Evolutionary conservation across 352 stramenopile species (phyloP).

Genomic region (Phytophthora uliginosa): DNA sequence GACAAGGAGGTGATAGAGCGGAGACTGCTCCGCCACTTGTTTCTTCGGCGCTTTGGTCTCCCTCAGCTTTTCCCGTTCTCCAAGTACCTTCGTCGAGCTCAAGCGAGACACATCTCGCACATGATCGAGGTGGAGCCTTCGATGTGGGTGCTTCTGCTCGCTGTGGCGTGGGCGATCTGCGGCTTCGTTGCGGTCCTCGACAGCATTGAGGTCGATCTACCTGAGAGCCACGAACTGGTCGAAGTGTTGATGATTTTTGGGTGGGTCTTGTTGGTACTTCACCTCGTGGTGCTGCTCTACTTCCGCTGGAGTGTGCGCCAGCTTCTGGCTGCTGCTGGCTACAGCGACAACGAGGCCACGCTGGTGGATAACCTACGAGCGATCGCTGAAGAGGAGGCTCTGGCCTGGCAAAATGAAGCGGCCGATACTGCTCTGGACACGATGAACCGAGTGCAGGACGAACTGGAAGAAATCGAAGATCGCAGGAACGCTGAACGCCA

Average conservation of each 20-base stretch:
- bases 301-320: conserved; percentile 41
- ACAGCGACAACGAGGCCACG: conserved; percentile 15
- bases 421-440: conserved; percentile 24
- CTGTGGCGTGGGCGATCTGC: conserved; percentile 51
- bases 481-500: conserved; percentile 19
- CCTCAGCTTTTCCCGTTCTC: conserved; percentile 69
- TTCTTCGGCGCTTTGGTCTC: conserved; percentile 49
- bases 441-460: conserved; percentile 29
- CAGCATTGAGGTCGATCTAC: conserved; percentile 10
- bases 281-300: conserved; percentile 48
- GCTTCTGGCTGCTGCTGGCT: conserved; percentile 41
- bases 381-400: conserved; percentile 31
- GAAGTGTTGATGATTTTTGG: conserved; percentile 42
- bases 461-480: conserved; percentile 33
- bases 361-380: conserved; percentile 9
- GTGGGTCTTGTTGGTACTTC: conserved; percentile 40
- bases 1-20: conserved; percentile 40
- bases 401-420: conserved; percentile 24
- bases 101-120: conserved; percentile 81
- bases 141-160: conserved; percentile 66
- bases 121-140: conserved; percentile 80
- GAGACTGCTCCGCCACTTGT: conserved; percentile 53
- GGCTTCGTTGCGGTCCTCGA: conserved; percentile 25
- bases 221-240: conserved; percentile 39
- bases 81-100: conserved; percentile 79